phyloP scores from a whole-genome alignment of 768 basidiomycete genomes.

The Melanogaster broomeanus region DNA sequence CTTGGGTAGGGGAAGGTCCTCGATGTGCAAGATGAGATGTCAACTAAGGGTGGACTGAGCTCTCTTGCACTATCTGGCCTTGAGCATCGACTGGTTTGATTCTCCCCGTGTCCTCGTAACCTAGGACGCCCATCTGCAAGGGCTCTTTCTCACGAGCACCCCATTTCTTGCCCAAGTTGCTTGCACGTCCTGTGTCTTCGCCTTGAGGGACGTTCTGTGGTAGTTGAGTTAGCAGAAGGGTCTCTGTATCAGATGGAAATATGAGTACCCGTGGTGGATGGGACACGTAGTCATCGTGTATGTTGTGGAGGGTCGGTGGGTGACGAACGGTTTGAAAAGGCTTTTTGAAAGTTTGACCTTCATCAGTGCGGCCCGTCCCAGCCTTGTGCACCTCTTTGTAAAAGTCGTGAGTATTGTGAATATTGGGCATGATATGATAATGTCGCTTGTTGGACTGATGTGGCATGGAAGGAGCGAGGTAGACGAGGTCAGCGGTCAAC shows the following conservation, averaged over 20 bases:
- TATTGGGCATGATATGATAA: neutral
- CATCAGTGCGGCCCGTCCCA: conserved; percentile 15
- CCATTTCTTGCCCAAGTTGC: conserved; percentile 22
- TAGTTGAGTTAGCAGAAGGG: neutral
- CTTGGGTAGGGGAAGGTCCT: too few species aligned
- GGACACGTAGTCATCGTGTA: conserved; percentile 35
- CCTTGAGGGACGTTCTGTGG: conserved; percentile 15
- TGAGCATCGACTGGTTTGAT: conserved; percentile 17
- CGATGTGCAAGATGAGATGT: neutral
- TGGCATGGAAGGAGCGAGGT: too few species aligned
- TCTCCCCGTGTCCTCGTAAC: conserved; percentile 19
- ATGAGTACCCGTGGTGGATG: conserved; percentile 31
- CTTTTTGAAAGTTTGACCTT: conserved; percentile 28
- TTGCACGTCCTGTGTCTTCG: conserved; percentile 6
- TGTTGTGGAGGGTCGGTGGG: conserved; percentile 30
- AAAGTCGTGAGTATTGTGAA: conserved; percentile 15
- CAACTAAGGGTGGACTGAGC: conserved; percentile 20
- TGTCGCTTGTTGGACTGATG: too few species aligned
- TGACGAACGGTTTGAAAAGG: conserved; percentile 26
- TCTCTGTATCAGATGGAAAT: neutral
- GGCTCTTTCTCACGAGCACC: conserved; percentile 11
- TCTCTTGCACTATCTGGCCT: conserved; percentile 17
- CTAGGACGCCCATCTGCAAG: conserved; percentile 18
- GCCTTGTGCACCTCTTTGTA: conserved; percentile 11
- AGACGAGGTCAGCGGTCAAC: too few species aligned